These are phyloP conservation scores for Chiua virens DNA, from an alignment of 768 basidiomycete species.

Conservation along the genomic window DNA sequence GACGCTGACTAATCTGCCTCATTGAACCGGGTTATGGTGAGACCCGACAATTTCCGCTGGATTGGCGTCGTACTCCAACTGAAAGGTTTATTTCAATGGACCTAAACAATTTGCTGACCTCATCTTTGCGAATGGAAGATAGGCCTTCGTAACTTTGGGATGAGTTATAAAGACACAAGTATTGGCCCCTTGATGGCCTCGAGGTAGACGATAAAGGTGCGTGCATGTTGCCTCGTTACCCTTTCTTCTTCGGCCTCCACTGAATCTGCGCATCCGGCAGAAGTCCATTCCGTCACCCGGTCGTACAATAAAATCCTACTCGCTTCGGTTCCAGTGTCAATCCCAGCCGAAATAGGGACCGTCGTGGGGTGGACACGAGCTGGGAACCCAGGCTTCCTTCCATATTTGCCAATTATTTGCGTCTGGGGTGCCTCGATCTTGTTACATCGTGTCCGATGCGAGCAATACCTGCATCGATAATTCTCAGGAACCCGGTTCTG, in stretches of 20 bases:
- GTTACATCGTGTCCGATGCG: conserved; percentile 17
- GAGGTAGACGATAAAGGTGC: conserved; percentile 1
- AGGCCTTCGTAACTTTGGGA: too few relatives aligned
- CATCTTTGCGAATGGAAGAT: too few relatives aligned
- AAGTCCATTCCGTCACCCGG: not conserved
- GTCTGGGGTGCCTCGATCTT: conserved; percentile 5
- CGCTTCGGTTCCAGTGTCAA: not conserved
- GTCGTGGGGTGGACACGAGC: not conserved
- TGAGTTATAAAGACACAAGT: too few relatives aligned
- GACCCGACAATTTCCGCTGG: too few relatives aligned
- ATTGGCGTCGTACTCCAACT: too few relatives aligned
- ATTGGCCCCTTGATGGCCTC: conserved; percentile 13
- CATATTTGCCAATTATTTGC: conserved; percentile 5
- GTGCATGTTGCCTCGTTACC: not conserved
- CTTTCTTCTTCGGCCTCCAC: not conserved
- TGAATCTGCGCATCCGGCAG: not conserved
- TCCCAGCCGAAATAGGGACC: not conserved
- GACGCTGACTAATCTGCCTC: too few relatives aligned
- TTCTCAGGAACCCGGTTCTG: conserved; percentile 2
- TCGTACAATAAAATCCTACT: not conserved
- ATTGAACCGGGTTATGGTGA: too few relatives aligned
- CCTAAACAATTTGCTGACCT: too few relatives aligned
- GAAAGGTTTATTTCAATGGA: too few relatives aligned
- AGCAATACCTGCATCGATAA: conserved; percentile 2
- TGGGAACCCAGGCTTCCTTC: conserved; percentile 3